Conservation (phyloP, 1,284 basidiomycete species). For the Malassezia furfur region DNA sequence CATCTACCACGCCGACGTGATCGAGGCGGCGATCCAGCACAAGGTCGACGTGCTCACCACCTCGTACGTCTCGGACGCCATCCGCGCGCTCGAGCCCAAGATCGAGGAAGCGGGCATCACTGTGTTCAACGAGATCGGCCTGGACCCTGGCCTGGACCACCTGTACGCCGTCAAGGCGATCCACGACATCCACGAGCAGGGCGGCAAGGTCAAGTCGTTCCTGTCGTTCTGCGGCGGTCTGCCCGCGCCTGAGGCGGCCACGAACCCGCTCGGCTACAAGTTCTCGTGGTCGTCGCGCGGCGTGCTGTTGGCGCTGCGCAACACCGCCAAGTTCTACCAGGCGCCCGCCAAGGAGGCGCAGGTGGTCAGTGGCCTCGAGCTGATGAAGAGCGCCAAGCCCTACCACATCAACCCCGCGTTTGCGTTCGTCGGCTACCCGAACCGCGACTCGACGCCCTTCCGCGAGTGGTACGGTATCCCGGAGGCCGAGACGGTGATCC, state of each 20-base stretch:
- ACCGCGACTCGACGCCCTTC: constrained; percentile 88
- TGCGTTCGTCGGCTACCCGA: constrained; percentile 94
- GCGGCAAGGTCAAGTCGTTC: constrained; percentile 85
- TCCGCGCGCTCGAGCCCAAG: constrained; percentile 74
- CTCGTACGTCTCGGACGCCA: constrained; percentile 84
- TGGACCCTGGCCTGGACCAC: constrained; percentile 95
- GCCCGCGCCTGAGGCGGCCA: constrained; percentile 76
- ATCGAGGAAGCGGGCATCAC: constrained; percentile 82
- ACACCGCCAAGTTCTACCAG: constrained; percentile 66
- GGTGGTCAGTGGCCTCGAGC: constrained; percentile 39
- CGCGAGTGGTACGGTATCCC: constrained; percentile 75
- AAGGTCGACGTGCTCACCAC: constrained; percentile 95
- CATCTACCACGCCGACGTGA: constrained; percentile 79
- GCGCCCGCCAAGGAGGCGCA: constrained; percentile 29
- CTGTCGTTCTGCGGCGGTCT: constrained; percentile 93
- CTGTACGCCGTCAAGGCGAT: constrained; percentile 96
- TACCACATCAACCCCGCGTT: constrained; percentile 94
- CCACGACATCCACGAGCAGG: constrained; percentile 80
- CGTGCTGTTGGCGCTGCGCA: constrained; percentile 86
- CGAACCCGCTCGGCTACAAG: constrained; percentile 97
- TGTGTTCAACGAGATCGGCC: constrained; percentile 95
- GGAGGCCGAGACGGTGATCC: constrained; percentile 81
- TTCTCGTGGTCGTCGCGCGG: constrained; percentile 98
- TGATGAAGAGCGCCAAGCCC: constrained; percentile 60
- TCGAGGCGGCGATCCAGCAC: constrained; percentile 87